These are phyloP conservation scores for Metarhizium anisopliae DNA, from an alignment of 2,329 filamentous ascomycete species.

Conservation along the genomic window DNA sequence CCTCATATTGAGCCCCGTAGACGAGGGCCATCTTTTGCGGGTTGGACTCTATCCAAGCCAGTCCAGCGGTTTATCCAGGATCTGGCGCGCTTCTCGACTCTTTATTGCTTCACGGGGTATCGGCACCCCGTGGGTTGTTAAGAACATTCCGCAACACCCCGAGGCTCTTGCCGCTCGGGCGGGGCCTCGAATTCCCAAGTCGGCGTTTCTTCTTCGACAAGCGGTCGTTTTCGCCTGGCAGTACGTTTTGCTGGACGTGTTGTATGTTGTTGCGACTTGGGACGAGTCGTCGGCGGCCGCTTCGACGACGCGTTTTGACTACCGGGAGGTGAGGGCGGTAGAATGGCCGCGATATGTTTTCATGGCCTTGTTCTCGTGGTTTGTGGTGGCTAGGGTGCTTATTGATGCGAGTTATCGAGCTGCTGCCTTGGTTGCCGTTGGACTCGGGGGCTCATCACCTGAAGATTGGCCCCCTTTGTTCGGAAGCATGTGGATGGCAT, in stretches of 20 bases:
- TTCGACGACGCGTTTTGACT: no score
- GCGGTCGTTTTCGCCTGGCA: not conserved
- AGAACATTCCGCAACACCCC: not conserved
- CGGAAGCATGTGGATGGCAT: not conserved
- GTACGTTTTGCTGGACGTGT: not conserved
- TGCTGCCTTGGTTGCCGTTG: not conserved
- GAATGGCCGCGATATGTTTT: not conserved
- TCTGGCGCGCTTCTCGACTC: not conserved
- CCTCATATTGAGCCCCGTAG: not conserved
- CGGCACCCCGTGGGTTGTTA: not conserved
- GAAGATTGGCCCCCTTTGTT: not conserved
- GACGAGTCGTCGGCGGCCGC: not conserved
- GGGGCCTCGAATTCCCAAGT: not conserved
- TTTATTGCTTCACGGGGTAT: not conserved
- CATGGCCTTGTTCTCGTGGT: not conserved
- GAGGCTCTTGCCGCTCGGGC: not conserved
- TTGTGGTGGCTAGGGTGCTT: not conserved
- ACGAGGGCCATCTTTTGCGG: not conserved
- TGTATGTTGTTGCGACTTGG: not conserved
- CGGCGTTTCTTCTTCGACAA: not conserved
- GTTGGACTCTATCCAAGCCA: not conserved
- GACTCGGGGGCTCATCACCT: not conserved
- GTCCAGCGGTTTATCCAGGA: not conserved
- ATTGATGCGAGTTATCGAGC: slow-evolving; percentile 1
- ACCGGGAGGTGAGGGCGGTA: not conserved